phyloP scores from a whole-genome alignment of 1,284 basidiomycete genomes.

The Hemileia vastatrix region DNA sequence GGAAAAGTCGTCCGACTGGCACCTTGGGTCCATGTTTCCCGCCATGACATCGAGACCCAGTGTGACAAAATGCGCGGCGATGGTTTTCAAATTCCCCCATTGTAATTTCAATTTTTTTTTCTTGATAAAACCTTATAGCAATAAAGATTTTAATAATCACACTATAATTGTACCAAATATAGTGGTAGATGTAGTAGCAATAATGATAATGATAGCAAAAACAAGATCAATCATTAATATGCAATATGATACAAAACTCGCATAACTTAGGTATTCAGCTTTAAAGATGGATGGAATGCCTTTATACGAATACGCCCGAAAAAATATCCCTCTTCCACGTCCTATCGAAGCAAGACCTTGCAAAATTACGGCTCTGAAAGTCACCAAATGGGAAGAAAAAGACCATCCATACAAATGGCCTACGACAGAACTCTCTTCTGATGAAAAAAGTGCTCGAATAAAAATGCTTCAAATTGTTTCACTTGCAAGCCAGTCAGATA shows the following conservation, averaged over 20 bases:
- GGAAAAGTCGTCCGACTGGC: slow-evolving; percentile 65
- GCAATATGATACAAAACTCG: no score
- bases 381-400: slow-evolving; percentile 47
- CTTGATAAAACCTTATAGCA: no score
- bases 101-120: no score
- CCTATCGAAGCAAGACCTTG: slow-evolving; percentile 82
- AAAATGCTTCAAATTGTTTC: slow-evolving; percentile 8
- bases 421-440: slow-evolving; percentile 42
- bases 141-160: no score
- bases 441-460: slow-evolving; percentile 34
- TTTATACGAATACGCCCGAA: slow-evolving; percentile 89
- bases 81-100: slow-evolving; percentile 79
- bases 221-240: no score
- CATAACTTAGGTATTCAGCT: slow-evolving; percentile 70
- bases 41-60: slow-evolving; percentile 60
- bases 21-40: slow-evolving; percentile 74
- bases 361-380: slow-evolving; percentile 66
- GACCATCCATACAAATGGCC: slow-evolving; percentile 53
- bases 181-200: no score
- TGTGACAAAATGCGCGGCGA: slow-evolving; percentile 74
- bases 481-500: background rate
- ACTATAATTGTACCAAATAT: no score
- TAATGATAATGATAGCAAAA: no score
- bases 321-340: slow-evolving; percentile 77
- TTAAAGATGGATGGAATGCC: slow-evolving; percentile 96